phyloP scores from a whole-genome alignment of 805 yeast species.

The Wickerhamiella nectarea region DNA sequence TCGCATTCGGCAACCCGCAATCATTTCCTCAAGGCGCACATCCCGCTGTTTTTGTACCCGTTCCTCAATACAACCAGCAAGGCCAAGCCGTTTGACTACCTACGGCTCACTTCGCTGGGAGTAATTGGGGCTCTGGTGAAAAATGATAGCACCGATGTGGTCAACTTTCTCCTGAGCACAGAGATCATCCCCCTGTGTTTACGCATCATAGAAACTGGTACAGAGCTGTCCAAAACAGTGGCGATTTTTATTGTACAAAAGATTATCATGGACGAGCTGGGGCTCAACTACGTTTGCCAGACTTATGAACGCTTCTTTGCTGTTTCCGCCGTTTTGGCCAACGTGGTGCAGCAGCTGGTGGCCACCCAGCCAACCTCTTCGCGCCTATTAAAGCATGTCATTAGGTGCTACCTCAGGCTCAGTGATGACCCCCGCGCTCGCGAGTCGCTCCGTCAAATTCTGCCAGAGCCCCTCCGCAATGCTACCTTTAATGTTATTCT shows the following conservation, averaged over 20 bases:
- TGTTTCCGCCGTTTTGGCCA: constrained; percentile 72
- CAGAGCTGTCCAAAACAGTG: constrained; percentile 88
- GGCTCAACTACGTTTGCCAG: constrained; percentile 83
- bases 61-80: constrained; percentile 84
- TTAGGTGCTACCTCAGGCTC: constrained; percentile 80
- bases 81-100: constrained; percentile 85
- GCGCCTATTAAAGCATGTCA: constrained; percentile 79
- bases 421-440: constrained; percentile 86
- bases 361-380: constrained; percentile 52
- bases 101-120: constrained; percentile 84
- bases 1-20: constrained; percentile 84
- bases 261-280: constrained; percentile 81
- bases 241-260: constrained; percentile 94
- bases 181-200: constrained; percentile 92
- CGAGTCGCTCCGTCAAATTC: constrained; percentile 62
- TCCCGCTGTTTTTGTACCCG: constrained; percentile 86
- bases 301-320: constrained; percentile 91
- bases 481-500: constrained; percentile 69
- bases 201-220: constrained; percentile 88
- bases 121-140: constrained; percentile 95
- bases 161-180: constrained; percentile 80
- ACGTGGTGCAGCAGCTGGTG: constrained; percentile 78
- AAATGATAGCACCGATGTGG: constrained; percentile 90
- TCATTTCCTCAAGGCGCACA: constrained; percentile 74
- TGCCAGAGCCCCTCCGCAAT: constrained; percentile 80